A percentile compares a stretch with the other conserved stretches of the same genome.
Conservation (phyloP, 371 early-diverging fungal genomes). For the Blakeslea trispora region DNA sequence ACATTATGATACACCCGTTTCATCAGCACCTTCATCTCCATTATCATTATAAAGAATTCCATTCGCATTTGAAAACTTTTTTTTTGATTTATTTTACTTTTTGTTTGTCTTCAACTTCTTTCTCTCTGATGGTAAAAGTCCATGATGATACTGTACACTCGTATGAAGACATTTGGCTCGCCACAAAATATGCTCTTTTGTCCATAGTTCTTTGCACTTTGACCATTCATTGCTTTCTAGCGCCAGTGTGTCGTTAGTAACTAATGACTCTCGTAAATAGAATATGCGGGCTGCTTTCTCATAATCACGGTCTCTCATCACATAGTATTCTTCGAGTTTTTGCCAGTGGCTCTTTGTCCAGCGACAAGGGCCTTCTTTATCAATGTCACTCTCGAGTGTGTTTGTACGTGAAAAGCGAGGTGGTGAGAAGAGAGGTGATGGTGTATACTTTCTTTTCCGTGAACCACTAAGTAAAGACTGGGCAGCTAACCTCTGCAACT, state of each 20-base stretch:
- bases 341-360: slow-evolving; percentile 27
- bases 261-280: slow-evolving; percentile 15
- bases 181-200: slow-evolving; percentile 19
- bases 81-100: not conserved
- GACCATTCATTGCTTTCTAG: not conserved
- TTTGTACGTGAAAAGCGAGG: not conserved
- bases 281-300: slow-evolving; percentile 16
- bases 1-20: slow-evolving; percentile 24
- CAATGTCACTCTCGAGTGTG: slow-evolving; percentile 11
- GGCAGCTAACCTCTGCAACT: not conserved
- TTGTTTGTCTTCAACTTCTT: slow-evolving; percentile 5
- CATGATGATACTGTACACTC: slow-evolving; percentile 9
- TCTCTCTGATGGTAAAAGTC: slow-evolving; percentile 20
- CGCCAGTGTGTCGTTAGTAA: not conserved
- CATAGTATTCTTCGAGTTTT: slow-evolving; percentile 22
- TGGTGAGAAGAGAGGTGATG: not conserved
- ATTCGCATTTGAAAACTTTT: too few species aligned
- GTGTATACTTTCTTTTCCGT: not conserved
- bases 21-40: slow-evolving; percentile 25
- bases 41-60: not conserved
- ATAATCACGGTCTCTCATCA: slow-evolving; percentile 16
- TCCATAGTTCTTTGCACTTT: slow-evolving; percentile 18
- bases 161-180: slow-evolving; percentile 26
- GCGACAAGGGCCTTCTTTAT: not conserved
- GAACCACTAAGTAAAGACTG: not conserved